These are phyloP conservation scores for Paramecium caudatum DNA, from an alignment of 73 alveolate species.

Conservation along the genomic window DNA sequence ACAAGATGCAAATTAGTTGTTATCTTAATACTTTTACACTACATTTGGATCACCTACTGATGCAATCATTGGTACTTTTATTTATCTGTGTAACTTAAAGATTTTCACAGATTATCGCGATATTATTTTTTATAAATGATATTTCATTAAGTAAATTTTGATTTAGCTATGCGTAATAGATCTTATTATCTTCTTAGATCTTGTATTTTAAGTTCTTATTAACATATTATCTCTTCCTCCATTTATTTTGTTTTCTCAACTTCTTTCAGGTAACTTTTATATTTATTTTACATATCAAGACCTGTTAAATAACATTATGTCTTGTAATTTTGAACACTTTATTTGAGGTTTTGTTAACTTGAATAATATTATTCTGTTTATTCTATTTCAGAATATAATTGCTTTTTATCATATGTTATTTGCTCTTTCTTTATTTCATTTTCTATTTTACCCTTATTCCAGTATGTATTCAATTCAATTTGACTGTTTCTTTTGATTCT, in stretches of 20 bases:
- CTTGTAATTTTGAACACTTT: neutral
- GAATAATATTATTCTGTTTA: neutral
- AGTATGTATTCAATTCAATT: neutral
- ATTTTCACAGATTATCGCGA: slow-evolving; percentile 20
- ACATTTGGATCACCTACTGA: slow-evolving; percentile 51
- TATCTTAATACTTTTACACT: neutral
- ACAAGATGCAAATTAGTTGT: slow-evolving; percentile 18
- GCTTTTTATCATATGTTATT: neutral
- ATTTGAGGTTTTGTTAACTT: neutral
- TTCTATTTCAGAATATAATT: slow-evolving; percentile 1
- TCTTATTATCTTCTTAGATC: neutral
- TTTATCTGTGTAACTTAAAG: neutral
- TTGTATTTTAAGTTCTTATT: no score
- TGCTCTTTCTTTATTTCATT: neutral
- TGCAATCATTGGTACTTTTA: slow-evolving; percentile 1
- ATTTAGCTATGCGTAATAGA: neutral
- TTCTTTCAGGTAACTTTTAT: neutral
- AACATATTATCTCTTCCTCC: no score
- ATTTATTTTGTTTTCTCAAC: neutral
- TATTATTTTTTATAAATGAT: slow-evolving; percentile 20
- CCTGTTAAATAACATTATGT: slow-evolving; percentile 22
- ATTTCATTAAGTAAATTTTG: slow-evolving; percentile 24
- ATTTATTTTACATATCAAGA: neutral
- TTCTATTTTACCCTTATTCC: slow-evolving; percentile 45
- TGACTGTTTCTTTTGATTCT: neutral